Evolutionary conservation across 2,329 filamentous ascomycete genomes (phyloP).

Genomic region (Epichloe elymi): DNA sequence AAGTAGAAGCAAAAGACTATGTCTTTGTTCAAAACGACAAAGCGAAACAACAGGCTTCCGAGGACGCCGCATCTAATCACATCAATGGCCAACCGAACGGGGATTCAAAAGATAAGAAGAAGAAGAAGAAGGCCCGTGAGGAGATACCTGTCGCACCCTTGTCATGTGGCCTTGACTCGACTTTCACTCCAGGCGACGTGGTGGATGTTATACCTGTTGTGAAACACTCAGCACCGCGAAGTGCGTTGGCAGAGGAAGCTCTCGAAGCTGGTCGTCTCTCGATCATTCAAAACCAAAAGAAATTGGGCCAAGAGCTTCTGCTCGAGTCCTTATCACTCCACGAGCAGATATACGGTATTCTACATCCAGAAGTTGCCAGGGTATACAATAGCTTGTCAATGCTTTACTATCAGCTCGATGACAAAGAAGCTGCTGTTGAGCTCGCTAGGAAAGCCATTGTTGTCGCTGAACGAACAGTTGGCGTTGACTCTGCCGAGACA

Average conservation of each 20-base stretch:
- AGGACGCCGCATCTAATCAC: conserved; percentile 19
- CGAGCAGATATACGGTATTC: conserved; percentile 95
- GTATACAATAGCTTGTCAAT: conserved; percentile 93
- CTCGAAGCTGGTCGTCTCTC: conserved; percentile 92
- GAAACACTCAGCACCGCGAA: conserved; percentile 88
- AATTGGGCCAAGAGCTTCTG: conserved; percentile 87
- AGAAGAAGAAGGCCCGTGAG: conserved; percentile 54
- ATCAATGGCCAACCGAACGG: conserved; percentile 29
- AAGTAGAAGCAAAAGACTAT: conserved; percentile 60
- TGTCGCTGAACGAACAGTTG: conserved; percentile 85
- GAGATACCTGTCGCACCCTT: conserved; percentile 34
- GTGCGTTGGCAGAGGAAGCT: conserved; percentile 84
- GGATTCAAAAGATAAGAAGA: conserved; percentile 31
- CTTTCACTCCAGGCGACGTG: conserved; percentile 72
- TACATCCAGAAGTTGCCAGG: conserved; percentile 90
- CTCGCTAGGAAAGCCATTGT: conserved; percentile 94
- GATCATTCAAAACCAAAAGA: conserved; percentile 88
- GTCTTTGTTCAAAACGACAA: conserved; percentile 19
- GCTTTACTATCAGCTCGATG: conserved; percentile 93
- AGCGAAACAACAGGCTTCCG: conserved; percentile 17
- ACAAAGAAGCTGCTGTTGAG: conserved; percentile 91
- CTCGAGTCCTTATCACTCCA: conserved; percentile 93
- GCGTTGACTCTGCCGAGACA: conserved; percentile 86
- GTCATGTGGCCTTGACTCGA: conserved; percentile 26
- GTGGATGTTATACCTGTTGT: conserved; percentile 87